These are phyloP conservation scores for Phytophthora gonapodyides DNA, from an alignment of 352 stramenopile genomes.

Conservation along the genomic window DNA sequence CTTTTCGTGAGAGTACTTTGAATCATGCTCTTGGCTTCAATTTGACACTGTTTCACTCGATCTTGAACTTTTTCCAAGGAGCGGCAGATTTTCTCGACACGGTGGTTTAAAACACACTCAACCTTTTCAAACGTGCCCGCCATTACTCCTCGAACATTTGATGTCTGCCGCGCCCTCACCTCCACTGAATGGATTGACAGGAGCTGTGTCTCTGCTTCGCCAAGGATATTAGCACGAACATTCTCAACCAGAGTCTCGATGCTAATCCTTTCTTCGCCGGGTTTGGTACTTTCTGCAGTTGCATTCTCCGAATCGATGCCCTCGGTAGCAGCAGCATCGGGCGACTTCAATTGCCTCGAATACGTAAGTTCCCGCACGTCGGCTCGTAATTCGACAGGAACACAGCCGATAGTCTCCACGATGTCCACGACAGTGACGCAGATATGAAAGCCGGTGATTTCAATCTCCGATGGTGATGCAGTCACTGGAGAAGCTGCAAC, in stretches of 20 bases:
- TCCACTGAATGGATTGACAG: conserved; percentile 21
- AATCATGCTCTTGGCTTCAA: conserved; percentile 23
- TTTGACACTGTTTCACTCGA: conserved; percentile 21
- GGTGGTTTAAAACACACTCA: conserved; percentile 24
- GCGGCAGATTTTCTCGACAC: conserved; percentile 27
- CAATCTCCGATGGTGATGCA: conserved; percentile 20
- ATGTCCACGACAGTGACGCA: conserved; percentile 28
- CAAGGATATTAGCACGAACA: conserved; percentile 14
- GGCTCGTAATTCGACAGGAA: conserved; percentile 27
- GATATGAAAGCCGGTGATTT: conserved; percentile 25
- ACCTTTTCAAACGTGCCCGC: conserved; percentile 23
- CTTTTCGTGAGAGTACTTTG: neutral
- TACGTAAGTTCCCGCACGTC: conserved; percentile 16
- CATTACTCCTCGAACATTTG: conserved; percentile 15
- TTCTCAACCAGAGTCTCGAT: conserved; percentile 25
- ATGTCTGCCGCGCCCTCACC: conserved; percentile 23
- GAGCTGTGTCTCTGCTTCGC: conserved; percentile 18
- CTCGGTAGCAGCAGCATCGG: neutral
- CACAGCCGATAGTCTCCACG: conserved; percentile 15
- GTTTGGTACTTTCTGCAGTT: neutral
- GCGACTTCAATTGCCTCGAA: conserved; percentile 1
- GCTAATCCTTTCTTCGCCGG: conserved; percentile 11
- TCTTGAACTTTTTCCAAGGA: conserved; percentile 20
- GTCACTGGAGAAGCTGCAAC: neutral
- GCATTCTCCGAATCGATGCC: neutral